These are phyloP conservation scores for carrot (Daucus carota) DNA, from an alignment of 129 eudicot species.

Conservation along the genomic window DH1_v3.0 NC_030384.2:42233501-42234000, in stretches of 20 bases:
- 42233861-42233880: too few relatives aligned
- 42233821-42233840: too few relatives aligned
- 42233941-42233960: not conserved
- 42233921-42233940: not conserved
- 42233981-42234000: not conserved
- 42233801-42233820: too few relatives aligned
- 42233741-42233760: not conserved
- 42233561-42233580: not conserved
- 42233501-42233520: not conserved
- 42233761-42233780: not conserved
- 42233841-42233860: too few relatives aligned
- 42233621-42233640: constrained; percentile 5
- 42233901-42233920: not conserved
- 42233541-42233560: not conserved
- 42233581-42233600: not conserved
- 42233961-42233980: not conserved
- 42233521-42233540: not conserved
- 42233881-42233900: not conserved
- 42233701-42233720: constrained; percentile 3
- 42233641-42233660: not conserved
- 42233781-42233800: too few relatives aligned
- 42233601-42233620: not conserved
- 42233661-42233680: not conserved
- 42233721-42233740: constrained; percentile 5
- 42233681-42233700: not conserved